These are phyloP conservation scores for Beauveria brongniartii DNA, from an alignment of 2,329 filamentous ascomycete genomes.

Conservation along the genomic window DNA sequence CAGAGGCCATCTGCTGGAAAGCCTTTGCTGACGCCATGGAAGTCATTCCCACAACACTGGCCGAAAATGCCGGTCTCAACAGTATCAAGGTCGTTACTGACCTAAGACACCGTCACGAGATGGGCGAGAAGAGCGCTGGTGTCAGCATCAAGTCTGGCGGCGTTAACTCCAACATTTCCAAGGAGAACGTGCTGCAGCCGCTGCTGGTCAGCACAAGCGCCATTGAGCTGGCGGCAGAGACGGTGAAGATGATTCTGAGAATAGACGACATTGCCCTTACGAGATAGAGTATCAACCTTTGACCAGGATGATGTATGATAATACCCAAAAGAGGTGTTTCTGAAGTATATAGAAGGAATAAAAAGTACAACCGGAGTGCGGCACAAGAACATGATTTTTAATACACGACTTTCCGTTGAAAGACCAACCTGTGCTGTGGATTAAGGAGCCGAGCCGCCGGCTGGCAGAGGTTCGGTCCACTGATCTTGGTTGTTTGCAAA, in stretches of 20 bases:
- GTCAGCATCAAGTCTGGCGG: slow-evolving; percentile 97
- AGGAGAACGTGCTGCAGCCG: slow-evolving; percentile 95
- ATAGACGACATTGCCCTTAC: slow-evolving; percentile 60
- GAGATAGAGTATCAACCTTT: slow-evolving; percentile 36
- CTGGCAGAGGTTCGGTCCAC: slow-evolving; percentile 1
- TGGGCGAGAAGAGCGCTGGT: slow-evolving; percentile 91
- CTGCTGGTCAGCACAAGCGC: slow-evolving; percentile 94
- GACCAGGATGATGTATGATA: slow-evolving; percentile 29
- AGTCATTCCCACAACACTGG: slow-evolving; percentile 91
- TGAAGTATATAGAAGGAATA: slow-evolving; percentile 10
- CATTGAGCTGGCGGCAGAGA: slow-evolving; percentile 94
- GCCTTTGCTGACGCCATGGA: slow-evolving; percentile 97
- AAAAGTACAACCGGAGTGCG: background rate
- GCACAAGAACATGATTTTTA: slow-evolving; percentile 11
- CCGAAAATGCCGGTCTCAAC: slow-evolving; percentile 95
- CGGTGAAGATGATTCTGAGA: slow-evolving; percentile 84
- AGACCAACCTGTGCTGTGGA: background rate
- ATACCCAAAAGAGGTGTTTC: slow-evolving; percentile 20
- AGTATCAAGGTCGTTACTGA: slow-evolving; percentile 98
- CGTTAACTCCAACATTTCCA: slow-evolving; percentile 92
- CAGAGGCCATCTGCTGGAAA: slow-evolving; percentile 98
- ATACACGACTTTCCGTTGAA: background rate
- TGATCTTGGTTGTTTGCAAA: background rate
- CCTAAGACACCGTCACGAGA: slow-evolving; percentile 84
- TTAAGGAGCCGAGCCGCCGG: background rate